A percentile compares a stretch with the other conserved stretches of the same genome.
phyloP scores from a whole-genome alignment of 2,329 filamentous ascomycete genomes.

The Verticillium klebahnii region DNA sequence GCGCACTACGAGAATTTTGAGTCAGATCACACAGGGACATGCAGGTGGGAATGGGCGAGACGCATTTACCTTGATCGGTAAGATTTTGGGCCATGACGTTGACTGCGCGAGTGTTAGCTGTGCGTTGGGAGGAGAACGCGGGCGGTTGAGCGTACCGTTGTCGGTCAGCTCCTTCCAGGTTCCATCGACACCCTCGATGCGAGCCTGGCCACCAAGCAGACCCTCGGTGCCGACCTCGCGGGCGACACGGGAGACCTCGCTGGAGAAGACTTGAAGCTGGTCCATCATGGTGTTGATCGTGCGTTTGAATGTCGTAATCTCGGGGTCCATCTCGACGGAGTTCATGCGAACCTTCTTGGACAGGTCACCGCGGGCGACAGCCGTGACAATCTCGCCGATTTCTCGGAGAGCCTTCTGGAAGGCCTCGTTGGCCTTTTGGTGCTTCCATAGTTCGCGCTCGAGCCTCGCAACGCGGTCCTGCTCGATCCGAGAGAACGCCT shows the following conservation, averaged over 20 bases:
- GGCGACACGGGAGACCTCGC: slow-evolving; percentile 90
- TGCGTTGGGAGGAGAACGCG: neutral
- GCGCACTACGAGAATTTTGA: slow-evolving; percentile 47
- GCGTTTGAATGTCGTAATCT: slow-evolving; percentile 96
- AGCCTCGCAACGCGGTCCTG: slow-evolving; percentile 82
- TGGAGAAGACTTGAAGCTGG: slow-evolving; percentile 92
- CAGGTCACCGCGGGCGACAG: slow-evolving; percentile 89
- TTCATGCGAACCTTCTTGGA: slow-evolving; percentile 97
- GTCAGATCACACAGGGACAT: neutral
- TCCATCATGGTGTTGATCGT: slow-evolving; percentile 99
- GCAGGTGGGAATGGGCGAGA: neutral
- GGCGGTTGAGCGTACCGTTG: slow-evolving; percentile 49
- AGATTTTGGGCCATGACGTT: slow-evolving; percentile 83
- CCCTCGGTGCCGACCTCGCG: slow-evolving; percentile 96
- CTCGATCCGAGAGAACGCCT: slow-evolving; percentile 77
- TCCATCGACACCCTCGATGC: slow-evolving; percentile 89
- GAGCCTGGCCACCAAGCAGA: slow-evolving; percentile 86
- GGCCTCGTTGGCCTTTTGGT: slow-evolving; percentile 95
- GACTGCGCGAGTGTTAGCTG: slow-evolving; percentile 38
- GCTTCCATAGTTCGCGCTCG: slow-evolving; percentile 91
- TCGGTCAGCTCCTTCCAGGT: slow-evolving; percentile 97
- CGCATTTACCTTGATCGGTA: slow-evolving; percentile 62
- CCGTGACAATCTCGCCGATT: slow-evolving; percentile 95
- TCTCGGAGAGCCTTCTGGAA: slow-evolving; percentile 94
- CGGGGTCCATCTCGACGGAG: slow-evolving; percentile 93